phyloP scores from a whole-genome alignment of 305 asterid species.

The Caryopteris hybrid region DNA sequence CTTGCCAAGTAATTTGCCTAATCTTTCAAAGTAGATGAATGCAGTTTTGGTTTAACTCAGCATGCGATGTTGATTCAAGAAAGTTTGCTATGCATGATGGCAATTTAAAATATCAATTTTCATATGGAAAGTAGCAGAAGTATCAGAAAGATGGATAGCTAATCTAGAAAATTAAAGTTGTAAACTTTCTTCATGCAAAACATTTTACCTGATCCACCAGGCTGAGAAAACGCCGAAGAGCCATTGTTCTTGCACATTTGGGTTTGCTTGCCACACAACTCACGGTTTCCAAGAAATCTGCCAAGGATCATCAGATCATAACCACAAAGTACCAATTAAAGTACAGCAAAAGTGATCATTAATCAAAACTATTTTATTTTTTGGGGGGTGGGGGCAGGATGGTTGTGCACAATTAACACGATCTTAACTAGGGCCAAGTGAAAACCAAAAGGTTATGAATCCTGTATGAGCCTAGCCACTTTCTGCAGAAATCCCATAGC shows the following conservation, averaged over 20 bases:
- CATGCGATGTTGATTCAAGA: neutral
- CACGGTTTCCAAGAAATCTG: conserved; percentile 93
- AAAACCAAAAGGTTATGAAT: no score
- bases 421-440: no score
- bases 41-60: neutral
- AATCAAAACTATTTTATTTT: neutral
- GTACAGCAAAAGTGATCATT: neutral
- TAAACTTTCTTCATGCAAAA: neutral
- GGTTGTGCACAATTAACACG: no score
- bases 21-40: neutral
- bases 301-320: conserved; percentile 27
- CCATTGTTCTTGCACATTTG: conserved; percentile 54
- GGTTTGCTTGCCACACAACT: conserved; percentile 82
- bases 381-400: neutral
- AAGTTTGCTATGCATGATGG: neutral
- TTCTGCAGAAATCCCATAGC: neutral
- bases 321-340: neutral
- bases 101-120: no score
- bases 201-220: conserved; percentile 51
- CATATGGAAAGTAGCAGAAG: no score
- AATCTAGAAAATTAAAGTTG: neutral
- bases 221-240: conserved; percentile 38
- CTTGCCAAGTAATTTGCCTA: neutral
- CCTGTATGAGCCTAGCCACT: neutral
- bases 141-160: neutral